Conservation (phyloP, 202 grass and related monocot species). For the Dendrocalamus latiflorus region DNA sequence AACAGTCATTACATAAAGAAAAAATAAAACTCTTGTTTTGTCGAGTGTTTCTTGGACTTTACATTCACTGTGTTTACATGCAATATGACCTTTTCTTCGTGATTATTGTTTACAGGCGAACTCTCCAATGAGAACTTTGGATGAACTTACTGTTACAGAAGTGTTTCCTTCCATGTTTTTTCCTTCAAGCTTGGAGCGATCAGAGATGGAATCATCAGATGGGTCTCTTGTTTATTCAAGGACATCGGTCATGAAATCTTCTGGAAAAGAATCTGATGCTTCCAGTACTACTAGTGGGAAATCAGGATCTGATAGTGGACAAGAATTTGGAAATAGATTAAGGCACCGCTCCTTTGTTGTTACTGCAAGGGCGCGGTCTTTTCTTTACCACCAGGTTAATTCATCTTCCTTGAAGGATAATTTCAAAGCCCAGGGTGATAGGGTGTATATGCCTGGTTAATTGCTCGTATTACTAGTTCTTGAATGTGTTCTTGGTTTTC, state of each 20-base stretch:
- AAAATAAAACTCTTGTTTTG: too few species aligned
- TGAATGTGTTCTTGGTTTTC: too few species aligned
- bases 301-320: slow-evolving; percentile 19
- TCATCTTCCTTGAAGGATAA: slow-evolving; percentile 6
- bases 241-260: slow-evolving; percentile 36
- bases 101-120: too few species aligned
- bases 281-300: slow-evolving; percentile 34
- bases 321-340: slow-evolving; percentile 64
- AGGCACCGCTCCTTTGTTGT: slow-evolving; percentile 81
- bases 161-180: slow-evolving; percentile 80
- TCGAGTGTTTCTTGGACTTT: too few species aligned
- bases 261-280: slow-evolving; percentile 35
- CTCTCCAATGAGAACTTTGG: too few species aligned
- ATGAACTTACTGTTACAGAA: too few species aligned
- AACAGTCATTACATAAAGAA: too few species aligned
- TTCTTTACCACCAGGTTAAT: slow-evolving; percentile 97
- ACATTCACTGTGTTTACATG: too few species aligned
- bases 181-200: slow-evolving; percentile 67
- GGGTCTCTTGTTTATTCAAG: slow-evolving; percentile 50
- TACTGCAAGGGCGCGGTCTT: slow-evolving; percentile 80
- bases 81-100: too few species aligned
- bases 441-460: neutral
- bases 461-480: too few species aligned
- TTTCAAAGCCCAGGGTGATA: neutral
- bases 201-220: slow-evolving; percentile 57